phyloP scores from a whole-genome alignment of 1,139 yeast genomes.

The Suhomyces taliae region DNA sequence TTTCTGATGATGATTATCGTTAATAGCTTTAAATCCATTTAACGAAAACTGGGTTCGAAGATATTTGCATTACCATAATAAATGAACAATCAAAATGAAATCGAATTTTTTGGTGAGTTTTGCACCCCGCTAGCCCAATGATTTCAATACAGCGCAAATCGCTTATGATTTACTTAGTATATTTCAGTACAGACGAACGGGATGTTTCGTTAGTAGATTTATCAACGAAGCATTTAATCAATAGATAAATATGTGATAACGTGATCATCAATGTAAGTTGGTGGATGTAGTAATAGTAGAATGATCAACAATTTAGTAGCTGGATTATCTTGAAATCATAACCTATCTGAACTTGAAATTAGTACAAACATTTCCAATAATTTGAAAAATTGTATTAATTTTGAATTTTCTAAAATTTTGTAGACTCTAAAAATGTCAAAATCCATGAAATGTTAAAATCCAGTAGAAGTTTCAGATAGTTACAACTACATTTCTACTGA shows the following conservation, averaged over 20 bases:
- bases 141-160: neutral
- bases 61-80: neutral
- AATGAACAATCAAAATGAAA: neutral
- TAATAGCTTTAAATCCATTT: neutral
- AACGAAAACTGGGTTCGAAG: neutral
- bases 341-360: no score
- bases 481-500: no score
- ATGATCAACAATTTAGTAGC: neutral
- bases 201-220: neutral
- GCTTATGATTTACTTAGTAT: neutral
- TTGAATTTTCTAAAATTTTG: no score
- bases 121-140: neutral
- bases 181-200: neutral
- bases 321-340: no score
- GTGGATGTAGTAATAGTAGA: neutral
- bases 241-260: no score
- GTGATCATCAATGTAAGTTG: no score
- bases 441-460: no score
- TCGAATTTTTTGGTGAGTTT: neutral
- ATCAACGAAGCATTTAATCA: neutral
- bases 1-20: slow-evolving; percentile 37
- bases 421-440: no score
- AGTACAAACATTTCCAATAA: no score
- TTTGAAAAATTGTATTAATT: no score
- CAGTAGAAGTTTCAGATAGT: no score